Percentiles rank a stretch among this genome's conserved stretches.
These are phyloP conservation scores for Periconia digitata DNA, from an alignment of 2,329 filamentous ascomycete species.

Conservation along the genomic window DNA sequence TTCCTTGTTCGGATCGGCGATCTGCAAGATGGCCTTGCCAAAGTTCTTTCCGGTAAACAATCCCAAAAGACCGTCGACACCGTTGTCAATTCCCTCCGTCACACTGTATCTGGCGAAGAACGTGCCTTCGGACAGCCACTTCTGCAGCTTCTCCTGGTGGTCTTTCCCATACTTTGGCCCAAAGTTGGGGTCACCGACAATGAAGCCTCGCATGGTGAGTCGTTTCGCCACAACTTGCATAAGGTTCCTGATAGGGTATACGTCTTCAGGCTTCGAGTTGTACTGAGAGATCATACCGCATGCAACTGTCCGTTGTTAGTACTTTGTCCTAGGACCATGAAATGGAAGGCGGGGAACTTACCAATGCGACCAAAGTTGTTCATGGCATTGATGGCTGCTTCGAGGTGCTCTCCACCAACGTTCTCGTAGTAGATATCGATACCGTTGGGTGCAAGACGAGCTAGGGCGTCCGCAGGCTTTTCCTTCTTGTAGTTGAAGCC, in stretches of 20 bases:
- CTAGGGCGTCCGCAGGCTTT: slow-evolving; percentile 66
- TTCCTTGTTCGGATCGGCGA: slow-evolving; percentile 45
- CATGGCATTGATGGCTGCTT: slow-evolving; percentile 65
- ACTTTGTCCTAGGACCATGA: background rate
- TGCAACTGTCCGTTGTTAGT: slow-evolving; percentile 37
- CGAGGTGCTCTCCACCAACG: slow-evolving; percentile 73
- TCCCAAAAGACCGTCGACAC: slow-evolving; percentile 70
- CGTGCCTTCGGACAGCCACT: slow-evolving; percentile 75
- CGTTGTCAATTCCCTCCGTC: slow-evolving; percentile 77
- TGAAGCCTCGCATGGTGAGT: slow-evolving; percentile 73
- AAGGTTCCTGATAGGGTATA: slow-evolving; percentile 68
- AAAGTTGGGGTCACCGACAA: slow-evolving; percentile 67
- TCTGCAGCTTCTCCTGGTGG: slow-evolving; percentile 73
- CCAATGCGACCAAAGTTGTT: slow-evolving; percentile 68
- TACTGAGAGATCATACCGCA: slow-evolving; percentile 75
- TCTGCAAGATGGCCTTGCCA: slow-evolving; percentile 80
- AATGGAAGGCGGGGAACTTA: slow-evolving; percentile 41
- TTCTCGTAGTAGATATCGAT: slow-evolving; percentile 86
- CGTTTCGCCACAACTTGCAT: slow-evolving; percentile 67
- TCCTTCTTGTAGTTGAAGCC: slow-evolving; percentile 93
- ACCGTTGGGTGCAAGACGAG: slow-evolving; percentile 71
- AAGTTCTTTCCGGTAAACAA: slow-evolving; percentile 80
- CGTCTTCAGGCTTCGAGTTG: slow-evolving; percentile 61
- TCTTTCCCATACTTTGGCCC: slow-evolving; percentile 67
- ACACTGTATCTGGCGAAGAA: slow-evolving; percentile 71